Evolutionary conservation across 1,139 yeast genomes (phyloP), one percentile per base, ranked within the genome.

Genomic region (Yamadazyma buinensis): DNA sequence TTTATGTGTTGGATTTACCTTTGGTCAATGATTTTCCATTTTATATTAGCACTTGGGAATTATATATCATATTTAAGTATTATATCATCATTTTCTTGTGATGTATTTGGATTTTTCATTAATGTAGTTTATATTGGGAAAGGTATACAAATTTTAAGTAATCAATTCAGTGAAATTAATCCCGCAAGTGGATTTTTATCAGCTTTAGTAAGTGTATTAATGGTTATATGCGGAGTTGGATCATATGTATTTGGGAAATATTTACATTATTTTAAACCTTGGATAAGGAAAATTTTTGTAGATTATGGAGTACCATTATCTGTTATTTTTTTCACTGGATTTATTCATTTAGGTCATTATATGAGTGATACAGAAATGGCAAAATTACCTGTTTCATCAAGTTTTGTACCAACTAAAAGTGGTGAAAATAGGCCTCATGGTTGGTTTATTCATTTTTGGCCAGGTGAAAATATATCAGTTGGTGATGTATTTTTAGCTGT

Each of bases 1-100:
- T 92, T 92, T 55, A 90, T 92, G 96, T 83, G 94, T 53, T 92
- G 97, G 97, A 68, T 90, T 20, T 86, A 88, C 50, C 66, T 92
- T 7, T 92, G 98, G 98, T 73, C 88, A 4, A 84, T 84, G 86
- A 70, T 80, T 5, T 72, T 86, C 64, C 97, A 92, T 59, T 64
- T 85, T 25, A 39, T 80, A 1, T 68, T 90, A 25, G 92, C 97
- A 0, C 47, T 83, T 2, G 65, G 76, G 35, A 92, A 92, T 55
- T 65, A 77, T 51, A 84, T 86, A 26, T 71, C 80, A 35, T 79
- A 77, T 37, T 64, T 90, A 57, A 75, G 77, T 45, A 82, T 76
- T 46, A 86, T 92, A 24, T 84, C 95, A 2, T 66, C 77, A 38
- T 92, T 79, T 55, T 86, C 95, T 5, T 92, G 97, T 57, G 95